Evolutionary conservation across 2,329 filamentous ascomycete species (phyloP), one percentile per base, ranked within the genome.

Genomic region (Neurospora crassa): DNA sequence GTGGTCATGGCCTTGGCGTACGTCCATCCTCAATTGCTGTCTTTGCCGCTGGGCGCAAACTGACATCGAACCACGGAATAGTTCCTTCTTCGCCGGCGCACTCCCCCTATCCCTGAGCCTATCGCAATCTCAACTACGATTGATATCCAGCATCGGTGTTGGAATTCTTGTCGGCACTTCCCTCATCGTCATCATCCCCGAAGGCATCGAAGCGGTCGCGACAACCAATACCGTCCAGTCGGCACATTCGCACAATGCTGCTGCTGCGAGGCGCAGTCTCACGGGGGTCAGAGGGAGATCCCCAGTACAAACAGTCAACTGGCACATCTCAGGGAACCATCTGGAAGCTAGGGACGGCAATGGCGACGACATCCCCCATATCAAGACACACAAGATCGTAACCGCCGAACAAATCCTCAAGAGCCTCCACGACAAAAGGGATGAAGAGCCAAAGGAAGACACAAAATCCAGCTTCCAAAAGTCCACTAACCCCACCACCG

Each of bases 101-200:
- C 85, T 99, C 75, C 96, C 96, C 45, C 86, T 99, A 69, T 94
- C 93, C 71, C 92, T 99, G 84, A 89, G 91, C 71, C 87, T 99
- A 37, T 95, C 94, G 40, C 90, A 92, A 72, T 92, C 93, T 63
- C 93, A 97, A 80, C 84, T 98, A 71, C 91, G 95, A 78, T 84
- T 97, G 68, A 92, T 98, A 79, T 96, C 95, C 29, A 94, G 94
- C 71, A 88, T 98, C 79, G 96, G 96, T 70, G 93, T 97, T 80
- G 96, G 96, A 67, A 92, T 99, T 69, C 85, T 99, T 10, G 94
- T 99, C 18, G 96, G 96, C 43, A 98, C 96, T 40, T 95, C 95
- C 1, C 87, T 99, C 74, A 95, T 98, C 74, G 94, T 99, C 41
- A 98, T 99, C 78, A 97, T 99, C 77, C 96, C 96, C 0, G 96